Evolutionary conservation across 2,329 filamentous ascomycete species (phyloP), one percentile per base, ranked within the genome.

Genomic region (Botryotinia globosa): DNA sequence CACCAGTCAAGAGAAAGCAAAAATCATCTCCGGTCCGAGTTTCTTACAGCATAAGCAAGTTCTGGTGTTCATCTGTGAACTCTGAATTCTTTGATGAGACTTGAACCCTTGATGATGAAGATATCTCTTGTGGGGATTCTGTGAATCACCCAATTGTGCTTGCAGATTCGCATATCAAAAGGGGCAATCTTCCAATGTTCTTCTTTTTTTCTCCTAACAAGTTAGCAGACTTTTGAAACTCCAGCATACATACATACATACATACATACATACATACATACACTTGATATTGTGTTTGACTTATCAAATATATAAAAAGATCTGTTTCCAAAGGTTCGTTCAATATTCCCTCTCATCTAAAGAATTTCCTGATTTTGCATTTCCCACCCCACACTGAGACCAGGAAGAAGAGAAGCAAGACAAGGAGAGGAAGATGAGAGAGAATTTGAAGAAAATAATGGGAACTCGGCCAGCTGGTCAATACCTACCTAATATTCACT

Each of bases 11-110:
- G 63, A 51, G 63, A 37, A 39, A 32, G 37, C 16, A 16, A 66
- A 9, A n/a, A 20, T 54, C 45, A 66, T 66, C 64, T 66, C 64
- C 45, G 64, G 45, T 66, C 64, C 64, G 64, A 39, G 32, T 54
- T 66, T 66, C 64, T 29, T 22, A 37, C 64, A 66, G 14, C 45
- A 66, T 29, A 54, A 66, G 34, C 64, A 51, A 54, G 8, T 66
- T 29, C 42, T 37, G 34, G 34, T 39, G 25, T 39, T 37, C n/a
- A 22, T 29, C 16, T 14, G 9, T 14, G 32, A 66, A 66, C 22
- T 54, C 64, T 25, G 64, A 54, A n/a, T 29, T 37, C 16, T 54
- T 2, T 39, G 22, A 22, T 22, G 64, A 54, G 32, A 16, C 34
- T 29, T 48, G 22, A 45, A 66, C 18, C 37, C 45, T 42, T 51